A percentile compares a stretch with the other conserved stretches of the same genome.
These are phyloP conservation scores for Moelleriella libera DNA, from an alignment of 2,329 filamentous ascomycete genomes.

Conservation along the genomic window DNA sequence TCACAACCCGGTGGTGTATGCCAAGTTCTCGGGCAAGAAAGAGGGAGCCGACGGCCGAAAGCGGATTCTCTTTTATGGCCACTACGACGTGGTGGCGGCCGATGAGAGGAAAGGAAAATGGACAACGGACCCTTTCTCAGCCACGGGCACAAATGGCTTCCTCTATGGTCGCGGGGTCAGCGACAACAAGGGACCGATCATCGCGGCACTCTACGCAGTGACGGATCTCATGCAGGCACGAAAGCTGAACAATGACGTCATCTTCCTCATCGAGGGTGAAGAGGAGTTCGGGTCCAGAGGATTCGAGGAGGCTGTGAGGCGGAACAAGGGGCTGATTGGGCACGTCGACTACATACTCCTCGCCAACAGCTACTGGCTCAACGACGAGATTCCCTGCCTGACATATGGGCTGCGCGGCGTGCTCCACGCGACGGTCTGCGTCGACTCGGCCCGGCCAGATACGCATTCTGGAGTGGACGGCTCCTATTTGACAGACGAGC, in stretches of 20 bases:
- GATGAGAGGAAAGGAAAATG: slow-evolving; percentile 73
- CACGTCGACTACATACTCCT: slow-evolving; percentile 87
- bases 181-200: slow-evolving; percentile 93
- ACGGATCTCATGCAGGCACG: slow-evolving; percentile 81
- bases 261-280: slow-evolving; percentile 93
- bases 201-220: slow-evolving; percentile 87
- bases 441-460: slow-evolving; percentile 77
- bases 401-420: slow-evolving; percentile 92
- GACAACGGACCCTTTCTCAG: slow-evolving; percentile 76
- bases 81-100: slow-evolving; percentile 93
- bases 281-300: slow-evolving; percentile 90
- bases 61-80: slow-evolving; percentile 90
- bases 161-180: slow-evolving; percentile 92
- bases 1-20: slow-evolving; percentile 86
- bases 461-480: slow-evolving; percentile 96
- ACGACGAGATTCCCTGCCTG: slow-evolving; percentile 87
- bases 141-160: slow-evolving; percentile 82
- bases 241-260: slow-evolving; percentile 69
- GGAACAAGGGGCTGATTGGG: slow-evolving; percentile 74
- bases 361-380: slow-evolving; percentile 97
- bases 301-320: slow-evolving; percentile 69
- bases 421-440: slow-evolving; percentile 79
- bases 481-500: slow-evolving; percentile 78
- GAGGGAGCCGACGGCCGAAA: slow-evolving; percentile 54
- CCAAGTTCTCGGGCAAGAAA: slow-evolving; percentile 69